These are phyloP conservation scores for Calendula officinalis DNA, from an alignment of 129 eudicot genomes.

Conservation along the genomic window DNA sequence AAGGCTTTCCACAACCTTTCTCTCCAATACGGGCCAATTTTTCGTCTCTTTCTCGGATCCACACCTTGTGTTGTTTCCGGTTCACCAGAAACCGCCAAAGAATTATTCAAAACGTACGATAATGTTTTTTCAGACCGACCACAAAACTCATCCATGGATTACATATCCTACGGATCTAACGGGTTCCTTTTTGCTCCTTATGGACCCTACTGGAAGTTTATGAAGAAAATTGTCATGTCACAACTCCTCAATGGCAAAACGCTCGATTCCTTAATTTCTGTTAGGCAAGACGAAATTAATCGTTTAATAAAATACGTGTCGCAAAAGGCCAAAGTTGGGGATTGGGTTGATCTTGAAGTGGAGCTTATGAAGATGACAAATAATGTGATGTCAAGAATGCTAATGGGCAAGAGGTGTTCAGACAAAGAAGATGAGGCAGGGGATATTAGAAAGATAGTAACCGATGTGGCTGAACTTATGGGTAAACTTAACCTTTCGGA, in stretches of 20 bases:
- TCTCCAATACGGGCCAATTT: constrained; percentile 39
- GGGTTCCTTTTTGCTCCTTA: constrained; percentile 30
- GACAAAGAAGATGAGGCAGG: constrained; percentile 31
- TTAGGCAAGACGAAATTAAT: constrained; percentile 36
- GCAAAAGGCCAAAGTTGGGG: constrained; percentile 18
- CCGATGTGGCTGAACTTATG: constrained; percentile 36
- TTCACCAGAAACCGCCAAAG: constrained; percentile 38
- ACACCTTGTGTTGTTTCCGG: constrained; percentile 37
- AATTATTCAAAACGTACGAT: constrained; percentile 45
- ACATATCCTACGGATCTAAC: constrained; percentile 28
- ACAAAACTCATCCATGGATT: constrained; percentile 28
- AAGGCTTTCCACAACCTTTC: constrained; percentile 44
- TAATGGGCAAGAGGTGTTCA: constrained; percentile 49
- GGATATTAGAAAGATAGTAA: constrained; percentile 37
- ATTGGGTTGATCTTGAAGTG: constrained; percentile 33
- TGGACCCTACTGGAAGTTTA: constrained; percentile 49
- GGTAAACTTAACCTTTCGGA: constrained; percentile 40
- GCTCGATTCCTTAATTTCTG: constrained; percentile 30
- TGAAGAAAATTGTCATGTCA: constrained; percentile 55
- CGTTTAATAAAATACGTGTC: constrained; percentile 26
- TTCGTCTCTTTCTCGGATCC: constrained; percentile 31
- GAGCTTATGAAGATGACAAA: constrained; percentile 45
- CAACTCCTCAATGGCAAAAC: constrained; percentile 39
- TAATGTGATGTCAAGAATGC: constrained; percentile 50
- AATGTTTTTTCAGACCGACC: constrained; percentile 35